Base-by-base conservation (phyloP, 140 eudicot species). In the Senecio squalidus region DNA sequence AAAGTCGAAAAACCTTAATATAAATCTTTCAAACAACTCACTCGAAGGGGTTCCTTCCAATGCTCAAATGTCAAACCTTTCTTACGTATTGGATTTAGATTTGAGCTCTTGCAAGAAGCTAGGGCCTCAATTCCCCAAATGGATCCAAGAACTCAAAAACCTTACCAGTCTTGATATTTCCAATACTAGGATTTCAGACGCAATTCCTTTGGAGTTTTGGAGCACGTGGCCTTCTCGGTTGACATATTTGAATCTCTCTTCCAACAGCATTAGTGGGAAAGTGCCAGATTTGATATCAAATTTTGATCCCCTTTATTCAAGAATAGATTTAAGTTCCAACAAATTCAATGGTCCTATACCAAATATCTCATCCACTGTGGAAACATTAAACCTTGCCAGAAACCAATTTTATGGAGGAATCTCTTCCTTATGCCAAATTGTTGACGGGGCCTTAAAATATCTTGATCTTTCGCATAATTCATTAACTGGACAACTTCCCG, bases 261-360 rank as follows among this genome's bases (percentile, higher is more conserved):
- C 39, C 15, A 76, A 58, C 76, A 40, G 50, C 34, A 28, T 75
- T 1, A 18, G 21, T 0, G 75, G 80, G 28, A 15, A 28, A 1
- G 20, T 74, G 4, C 68, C 64, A 5, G 71, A 68, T 56, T 34
- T 76, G 3, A 7, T 44, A 51, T 28, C 71, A 16, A 56, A 23
- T 0, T 44, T 59, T 29, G 22, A 6, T n/a, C n/a, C n/a, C 21
- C 14, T 0, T 1, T 3, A 25, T n/a, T 8, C 20, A 1, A 5
- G 4, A 24, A 33, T 76, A 59, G 69, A 70, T 45, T 58, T 76
- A 50, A 64, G 77, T 41, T 63, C 65, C 14, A 70, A 76, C 40
- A 53, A 28, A 22, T 29, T 76, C 4, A 11, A 31, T 45, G 72
- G 82, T 30, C 54, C 26, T 9, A 48, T 71, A 54, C 60, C 62